phyloP scores from a whole-genome alignment of 2,329 filamentous ascomycete species.

The Fusarium lyarnte region DNA sequence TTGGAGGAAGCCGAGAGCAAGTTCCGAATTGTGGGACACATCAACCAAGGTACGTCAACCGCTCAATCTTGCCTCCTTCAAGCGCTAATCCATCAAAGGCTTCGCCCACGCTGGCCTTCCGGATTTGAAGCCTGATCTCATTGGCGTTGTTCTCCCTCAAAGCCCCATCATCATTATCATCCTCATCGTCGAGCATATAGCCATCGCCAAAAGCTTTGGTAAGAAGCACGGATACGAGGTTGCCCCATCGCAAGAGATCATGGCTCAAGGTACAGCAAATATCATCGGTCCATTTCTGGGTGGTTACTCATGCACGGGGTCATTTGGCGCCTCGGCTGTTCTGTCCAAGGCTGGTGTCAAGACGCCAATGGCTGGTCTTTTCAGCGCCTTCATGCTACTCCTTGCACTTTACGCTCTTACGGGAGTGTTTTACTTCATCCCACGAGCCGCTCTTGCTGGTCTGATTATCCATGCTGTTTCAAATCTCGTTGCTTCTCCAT shows the following conservation, averaged over 20 bases:
- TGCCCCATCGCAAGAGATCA: constrained; percentile 80
- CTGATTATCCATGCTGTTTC: constrained; percentile 87
- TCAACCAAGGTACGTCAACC: constrained; percentile 65
- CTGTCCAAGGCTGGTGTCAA: constrained; percentile 86
- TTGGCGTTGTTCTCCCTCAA: constrained; percentile 67
- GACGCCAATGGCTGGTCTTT: constrained; percentile 80
- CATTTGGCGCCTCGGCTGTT: constrained; percentile 76
- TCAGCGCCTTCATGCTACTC: constrained; percentile 79
- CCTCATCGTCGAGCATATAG: constrained; percentile 83
- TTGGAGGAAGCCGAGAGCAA: constrained; percentile 56
- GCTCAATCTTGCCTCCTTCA: accelerated
- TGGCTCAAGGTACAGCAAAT: constrained; percentile 81
- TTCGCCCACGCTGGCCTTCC: constrained; percentile 56
- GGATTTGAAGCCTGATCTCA: constrained; percentile 61
- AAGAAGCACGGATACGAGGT: constrained; percentile 83
- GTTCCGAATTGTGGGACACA: constrained; percentile 72
- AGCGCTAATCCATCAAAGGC: constrained; percentile 15
- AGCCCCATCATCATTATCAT: constrained; percentile 80
- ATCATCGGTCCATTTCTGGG: constrained; percentile 80
- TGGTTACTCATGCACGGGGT: constrained; percentile 56
- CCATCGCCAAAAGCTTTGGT: constrained; percentile 85
- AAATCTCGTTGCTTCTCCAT: constrained; percentile 78
- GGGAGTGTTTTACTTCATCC: constrained; percentile 84
- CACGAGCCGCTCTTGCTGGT: constrained; percentile 73
- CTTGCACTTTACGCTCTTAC: constrained; percentile 82